Evolutionary conservation across 108 stramenopile species (phyloP).

Genomic region (Cylindrotheca fusiformis): DNA sequence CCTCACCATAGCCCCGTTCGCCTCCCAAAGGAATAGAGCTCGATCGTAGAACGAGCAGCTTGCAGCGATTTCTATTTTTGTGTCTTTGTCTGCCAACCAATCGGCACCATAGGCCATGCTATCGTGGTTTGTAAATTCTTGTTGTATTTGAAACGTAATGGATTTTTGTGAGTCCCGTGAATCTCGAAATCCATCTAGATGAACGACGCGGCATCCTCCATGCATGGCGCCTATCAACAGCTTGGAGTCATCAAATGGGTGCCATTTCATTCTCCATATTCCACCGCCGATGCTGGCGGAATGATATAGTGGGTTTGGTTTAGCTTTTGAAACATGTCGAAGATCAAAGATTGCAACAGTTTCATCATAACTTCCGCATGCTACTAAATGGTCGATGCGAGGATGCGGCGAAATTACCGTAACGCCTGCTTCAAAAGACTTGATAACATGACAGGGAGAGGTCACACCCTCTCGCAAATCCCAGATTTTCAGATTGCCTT

Average conservation of each 20-base stretch:
- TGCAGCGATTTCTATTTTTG: slow-evolving; percentile 56
- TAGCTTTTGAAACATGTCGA: slow-evolving; percentile 19
- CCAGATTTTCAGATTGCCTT: slow-evolving; percentile 65
- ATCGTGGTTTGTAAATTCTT: slow-evolving; percentile 65
- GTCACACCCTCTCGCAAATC: slow-evolving; percentile 39
- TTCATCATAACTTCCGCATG: slow-evolving; percentile 82
- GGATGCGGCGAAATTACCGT: slow-evolving; percentile 78
- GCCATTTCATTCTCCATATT: slow-evolving; percentile 88
- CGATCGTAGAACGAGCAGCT: slow-evolving; percentile 87
- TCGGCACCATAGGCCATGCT: slow-evolving; percentile 90
- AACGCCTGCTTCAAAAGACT: slow-evolving; percentile 76
- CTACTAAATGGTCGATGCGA: slow-evolving; percentile 43
- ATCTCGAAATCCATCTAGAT: slow-evolving; percentile 24
- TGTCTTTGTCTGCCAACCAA: slow-evolving; percentile 52
- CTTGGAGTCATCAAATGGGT: slow-evolving; percentile 44
- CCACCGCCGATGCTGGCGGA: slow-evolving; percentile 63
- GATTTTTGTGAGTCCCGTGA: slow-evolving; percentile 2
- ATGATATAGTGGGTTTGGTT: slow-evolving; percentile 21
- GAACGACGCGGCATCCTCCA: slow-evolving; percentile 72
- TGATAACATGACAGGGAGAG: slow-evolving; percentile 33
- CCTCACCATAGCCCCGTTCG: too few species aligned
- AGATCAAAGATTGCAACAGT: slow-evolving; percentile 65
- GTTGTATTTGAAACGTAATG: slow-evolving; percentile 11
- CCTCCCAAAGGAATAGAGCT: slow-evolving; percentile 57
- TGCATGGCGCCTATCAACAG: slow-evolving; percentile 85